Evolutionary conservation across 805 yeast genomes (phyloP), one percentile per base, ranked within the genome.

Genomic region (Ascoidea tarda): DNA sequence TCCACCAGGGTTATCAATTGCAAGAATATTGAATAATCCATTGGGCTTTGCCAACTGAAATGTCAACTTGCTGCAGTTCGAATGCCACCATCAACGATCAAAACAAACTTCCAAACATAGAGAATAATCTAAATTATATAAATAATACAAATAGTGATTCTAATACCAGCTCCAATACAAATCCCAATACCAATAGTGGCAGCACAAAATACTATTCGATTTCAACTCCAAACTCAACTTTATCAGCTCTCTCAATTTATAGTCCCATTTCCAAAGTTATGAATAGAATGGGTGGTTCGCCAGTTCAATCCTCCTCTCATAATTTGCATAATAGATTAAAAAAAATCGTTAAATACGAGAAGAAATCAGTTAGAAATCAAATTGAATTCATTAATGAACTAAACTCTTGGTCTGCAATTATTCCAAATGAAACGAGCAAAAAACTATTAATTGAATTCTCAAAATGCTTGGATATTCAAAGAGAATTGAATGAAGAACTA

Each of bases 381-480:
- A 63, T 60, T 10, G 74, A 69, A 12, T 64, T 76, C 49, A 56
- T 69, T 5, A 66, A 62, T 42, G 76, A 76, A 16, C 58, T 77
- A 14, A 59, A 61, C 2, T 61, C 61, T 4, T 77, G 82, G 82
- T 62, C 68, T 33, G 59, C 63, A 42, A 58, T 63, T 4, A 55
- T 76, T 33, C 72, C 71, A 5, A 67, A 66, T 52, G 66, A 66
- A 5, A 74, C 73, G 3, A 67, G 69, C 56, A 68, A 66, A 52
- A 58, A 58, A 32, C 59, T 75, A 58, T 57, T 77, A 44, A 66
- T 64, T 51, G 75, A 73, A 50, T 73, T 71, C 48, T 63, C 69
- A 48, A 65, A 66, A 50, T 62, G 75, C 6, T 56, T 73, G 2
- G 68, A 67, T 46, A 51, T 62, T 28, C 78, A 76, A 59, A 57